Conservation (phyloP, 2,329 filamentous ascomycete genomes). For the Claviceps pazoutovae region DNA sequence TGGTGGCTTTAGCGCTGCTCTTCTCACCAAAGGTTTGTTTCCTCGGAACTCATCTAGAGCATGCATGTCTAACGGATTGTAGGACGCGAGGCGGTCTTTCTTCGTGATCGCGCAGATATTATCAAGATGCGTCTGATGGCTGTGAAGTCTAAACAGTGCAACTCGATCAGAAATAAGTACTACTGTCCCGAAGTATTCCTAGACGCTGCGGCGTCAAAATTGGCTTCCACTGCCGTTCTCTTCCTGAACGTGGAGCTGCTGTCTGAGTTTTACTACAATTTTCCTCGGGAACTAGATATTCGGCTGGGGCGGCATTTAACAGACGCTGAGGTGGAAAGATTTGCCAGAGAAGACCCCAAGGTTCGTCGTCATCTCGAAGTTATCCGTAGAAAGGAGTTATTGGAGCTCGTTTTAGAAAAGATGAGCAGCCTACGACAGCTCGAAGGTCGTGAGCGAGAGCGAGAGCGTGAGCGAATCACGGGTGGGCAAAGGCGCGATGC, state of each 20-base stretch:
- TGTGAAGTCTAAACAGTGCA: conserved; percentile 82
- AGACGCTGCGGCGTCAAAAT: conserved; percentile 90
- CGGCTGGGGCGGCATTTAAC: conserved; percentile 70
- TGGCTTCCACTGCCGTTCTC: conserved; percentile 86
- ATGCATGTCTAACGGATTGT: conserved; percentile 12
- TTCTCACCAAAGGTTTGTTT: conserved; percentile 63
- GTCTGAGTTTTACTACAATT: conserved; percentile 96
- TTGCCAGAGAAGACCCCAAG: conserved; percentile 86
- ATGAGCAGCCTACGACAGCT: conserved; percentile 83
- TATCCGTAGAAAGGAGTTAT: conserved; percentile 77
- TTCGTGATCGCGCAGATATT: conserved; percentile 79
- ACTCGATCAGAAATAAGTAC: conserved; percentile 76
- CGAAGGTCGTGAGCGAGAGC: conserved; percentile 57
- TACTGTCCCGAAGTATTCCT: conserved; percentile 94
- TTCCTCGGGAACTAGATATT: conserved; percentile 80
- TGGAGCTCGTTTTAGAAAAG: conserved; percentile 88
- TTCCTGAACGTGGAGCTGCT: conserved; percentile 96
- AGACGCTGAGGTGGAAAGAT: conserved; percentile 70
- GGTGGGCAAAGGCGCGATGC: conserved; percentile 11
- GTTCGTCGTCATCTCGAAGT: conserved; percentile 81
- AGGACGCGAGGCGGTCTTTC: conserved; percentile 89
- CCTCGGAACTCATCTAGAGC: background rate
- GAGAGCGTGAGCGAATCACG: conserved; percentile 41
- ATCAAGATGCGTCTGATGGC: conserved; percentile 82
- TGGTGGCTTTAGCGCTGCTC: conserved; percentile 79